Conservation (phyloP, 2,329 filamentous ascomycete genomes). For the Exophiala sideris region DNA sequence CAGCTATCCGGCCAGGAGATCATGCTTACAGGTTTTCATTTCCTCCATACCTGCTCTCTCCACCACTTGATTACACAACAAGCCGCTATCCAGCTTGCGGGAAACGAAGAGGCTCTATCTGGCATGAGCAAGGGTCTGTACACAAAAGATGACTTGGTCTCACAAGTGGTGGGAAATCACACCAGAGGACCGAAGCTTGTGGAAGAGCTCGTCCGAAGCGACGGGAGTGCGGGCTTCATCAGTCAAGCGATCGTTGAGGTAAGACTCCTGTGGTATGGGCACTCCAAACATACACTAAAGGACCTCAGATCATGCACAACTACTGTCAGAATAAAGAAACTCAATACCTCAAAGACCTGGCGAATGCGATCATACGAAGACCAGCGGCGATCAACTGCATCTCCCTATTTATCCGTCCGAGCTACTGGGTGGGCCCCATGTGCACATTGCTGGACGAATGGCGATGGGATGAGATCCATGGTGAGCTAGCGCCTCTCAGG, state of each 20-base stretch:
- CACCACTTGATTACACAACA: conserved; percentile 78
- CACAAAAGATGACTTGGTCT: conserved; percentile 72
- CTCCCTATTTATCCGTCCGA: conserved; percentile 57
- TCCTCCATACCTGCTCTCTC: conserved; percentile 84
- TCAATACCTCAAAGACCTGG: conserved; percentile 60
- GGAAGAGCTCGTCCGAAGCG: conserved; percentile 79
- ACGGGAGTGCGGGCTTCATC: conserved; percentile 85
- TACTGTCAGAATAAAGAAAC: conserved; percentile 60
- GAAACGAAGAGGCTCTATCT: conserved; percentile 79
- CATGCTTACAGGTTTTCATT: conserved; percentile 71
- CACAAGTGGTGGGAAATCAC: conserved; percentile 68
- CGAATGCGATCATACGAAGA: conserved; percentile 55
- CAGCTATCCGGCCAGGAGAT: conserved; percentile 62
- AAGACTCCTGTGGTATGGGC: conserved; percentile 25
- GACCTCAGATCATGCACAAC: conserved; percentile 47
- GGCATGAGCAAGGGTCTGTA: conserved; percentile 68
- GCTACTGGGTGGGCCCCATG: conserved; percentile 55
- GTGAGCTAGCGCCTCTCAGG: conserved; percentile 29
- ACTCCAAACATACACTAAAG: conserved; percentile 8
- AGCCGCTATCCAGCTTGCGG: conserved; percentile 74
- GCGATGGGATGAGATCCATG: conserved; percentile 63
- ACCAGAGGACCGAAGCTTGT: conserved; percentile 74
- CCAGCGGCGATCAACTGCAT: conserved; percentile 58
- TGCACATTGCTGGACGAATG: conserved; percentile 60
- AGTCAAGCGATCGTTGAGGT: conserved; percentile 73